Conservation (phyloP, 345 rosid genomes). For the Odontarrhena argentea region DNA sequence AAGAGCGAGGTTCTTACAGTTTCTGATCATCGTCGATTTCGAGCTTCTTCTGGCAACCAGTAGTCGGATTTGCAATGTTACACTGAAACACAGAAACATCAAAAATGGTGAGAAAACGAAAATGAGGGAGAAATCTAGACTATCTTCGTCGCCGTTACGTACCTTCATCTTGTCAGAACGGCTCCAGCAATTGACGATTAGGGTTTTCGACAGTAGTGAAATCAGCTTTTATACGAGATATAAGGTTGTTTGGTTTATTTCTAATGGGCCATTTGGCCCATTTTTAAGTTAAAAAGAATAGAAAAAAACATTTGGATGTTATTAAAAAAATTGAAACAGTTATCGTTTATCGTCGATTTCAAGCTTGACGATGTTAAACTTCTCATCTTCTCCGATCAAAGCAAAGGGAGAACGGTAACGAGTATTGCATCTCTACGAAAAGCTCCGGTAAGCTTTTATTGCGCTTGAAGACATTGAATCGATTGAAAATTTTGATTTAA, state of each 20-base stretch:
- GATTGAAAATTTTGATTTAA: neutral
- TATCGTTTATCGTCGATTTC: too few species aligned
- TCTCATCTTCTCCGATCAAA: too few species aligned
- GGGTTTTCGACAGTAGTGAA: constrained; percentile 8
- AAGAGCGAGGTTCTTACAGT: constrained; percentile 37
- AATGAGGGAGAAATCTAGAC: too few species aligned
- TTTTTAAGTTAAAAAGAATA: too few species aligned
- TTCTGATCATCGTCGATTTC: constrained; percentile 58
- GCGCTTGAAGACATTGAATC: neutral
- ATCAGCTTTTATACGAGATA: neutral
- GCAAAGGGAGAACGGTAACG: too few species aligned
- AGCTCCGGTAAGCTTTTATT: too few species aligned
- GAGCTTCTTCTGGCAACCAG: constrained; percentile 62
- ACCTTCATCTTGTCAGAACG: constrained; percentile 39
- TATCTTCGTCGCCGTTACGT: neutral
- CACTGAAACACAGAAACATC: constrained; percentile 36
- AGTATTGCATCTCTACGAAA: too few species aligned
- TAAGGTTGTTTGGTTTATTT: neutral
- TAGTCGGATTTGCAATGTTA: constrained; percentile 55
- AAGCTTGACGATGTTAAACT: too few species aligned
- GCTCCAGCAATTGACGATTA: constrained; percentile 22
- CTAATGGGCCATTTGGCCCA: constrained; percentile 13
- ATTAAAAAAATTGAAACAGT: too few species aligned
- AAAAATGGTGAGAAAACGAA: constrained; percentile 17
- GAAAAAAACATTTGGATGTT: too few species aligned